Conservation (phyloP, 495 filamentous ascomycete species). For the Penicillium cinerascens region DNA sequence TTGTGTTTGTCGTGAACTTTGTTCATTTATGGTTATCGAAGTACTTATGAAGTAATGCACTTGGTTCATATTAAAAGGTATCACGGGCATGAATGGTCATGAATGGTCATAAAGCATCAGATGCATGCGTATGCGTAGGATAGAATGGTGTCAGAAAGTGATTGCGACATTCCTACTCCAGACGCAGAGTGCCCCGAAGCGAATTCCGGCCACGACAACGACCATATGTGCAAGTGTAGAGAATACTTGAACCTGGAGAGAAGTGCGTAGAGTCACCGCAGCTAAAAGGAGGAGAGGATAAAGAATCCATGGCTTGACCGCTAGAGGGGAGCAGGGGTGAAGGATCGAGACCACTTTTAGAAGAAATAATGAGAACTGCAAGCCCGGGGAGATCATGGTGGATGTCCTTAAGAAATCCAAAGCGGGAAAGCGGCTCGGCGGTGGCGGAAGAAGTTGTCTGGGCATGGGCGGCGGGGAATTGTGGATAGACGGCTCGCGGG, state of each 20-base stretch:
- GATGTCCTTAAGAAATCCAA: conserved; percentile 26
- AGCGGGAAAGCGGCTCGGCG: conserved; percentile 29
- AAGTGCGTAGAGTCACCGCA: conserved; percentile 44
- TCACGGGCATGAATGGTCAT: conserved; percentile 7
- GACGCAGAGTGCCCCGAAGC: conserved; percentile 32
- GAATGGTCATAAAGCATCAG: background rate
- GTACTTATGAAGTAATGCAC: background rate
- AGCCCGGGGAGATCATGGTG: conserved; percentile 22
- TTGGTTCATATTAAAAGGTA: background rate
- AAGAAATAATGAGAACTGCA: conserved; percentile 49
- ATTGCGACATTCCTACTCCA: conserved; percentile 20
- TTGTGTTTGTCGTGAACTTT: background rate
- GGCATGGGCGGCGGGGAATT: conserved; percentile 22
- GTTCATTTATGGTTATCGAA: background rate
- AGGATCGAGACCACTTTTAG: conserved; percentile 53
- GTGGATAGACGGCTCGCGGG: conserved; percentile 3
- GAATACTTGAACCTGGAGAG: conserved; percentile 22
- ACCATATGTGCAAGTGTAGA: conserved; percentile 30
- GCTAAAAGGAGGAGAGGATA: conserved; percentile 62
- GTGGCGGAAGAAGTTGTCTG: conserved; percentile 56
- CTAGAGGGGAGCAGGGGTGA: conserved; percentile 59
- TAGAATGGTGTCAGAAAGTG: background rate
- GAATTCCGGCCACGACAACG: conserved; percentile 29
- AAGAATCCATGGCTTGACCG: conserved; percentile 53
- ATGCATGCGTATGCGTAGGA: background rate